A percentile compares a stretch with the other conserved stretches of the same genome.
Conservation (phyloP, 2,329 filamentous ascomycete species). For the Saccharata proteae region DNA sequence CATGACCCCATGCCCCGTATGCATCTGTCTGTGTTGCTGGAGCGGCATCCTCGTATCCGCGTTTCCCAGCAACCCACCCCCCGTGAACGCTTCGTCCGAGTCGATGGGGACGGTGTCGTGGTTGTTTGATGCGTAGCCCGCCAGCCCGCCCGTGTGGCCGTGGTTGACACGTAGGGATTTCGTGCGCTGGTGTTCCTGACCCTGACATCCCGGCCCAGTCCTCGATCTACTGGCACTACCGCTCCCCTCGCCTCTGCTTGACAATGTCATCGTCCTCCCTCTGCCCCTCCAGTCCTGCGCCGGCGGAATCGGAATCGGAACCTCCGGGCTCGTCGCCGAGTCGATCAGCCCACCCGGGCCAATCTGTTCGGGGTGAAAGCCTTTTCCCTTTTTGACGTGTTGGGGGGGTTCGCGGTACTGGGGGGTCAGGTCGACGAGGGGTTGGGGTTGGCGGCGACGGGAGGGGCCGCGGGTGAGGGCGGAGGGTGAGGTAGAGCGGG, state of each 20-base stretch:
- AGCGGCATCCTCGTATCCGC: too few species aligned
- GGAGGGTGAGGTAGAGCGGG: slow-evolving; percentile 15
- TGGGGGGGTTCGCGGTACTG: slow-evolving; percentile 53
- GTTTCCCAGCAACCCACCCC: slow-evolving; percentile 31
- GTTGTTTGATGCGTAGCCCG: slow-evolving; percentile 3
- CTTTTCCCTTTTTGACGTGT: slow-evolving; percentile 41
- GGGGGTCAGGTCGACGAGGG: slow-evolving; percentile 57
- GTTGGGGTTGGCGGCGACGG: slow-evolving; percentile 35
- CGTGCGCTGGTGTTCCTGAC: slow-evolving; percentile 15
- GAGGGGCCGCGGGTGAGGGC: slow-evolving; percentile 33
- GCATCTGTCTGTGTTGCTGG: too few species aligned
- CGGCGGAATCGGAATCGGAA: slow-evolving; percentile 29
- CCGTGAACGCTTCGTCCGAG: slow-evolving; percentile 30
- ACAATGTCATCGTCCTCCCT: too few species aligned
- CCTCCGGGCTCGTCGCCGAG: slow-evolving; percentile 32
- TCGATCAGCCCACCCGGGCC: slow-evolving; percentile 32
- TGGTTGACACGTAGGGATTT: slow-evolving; percentile 21
- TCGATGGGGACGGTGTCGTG: slow-evolving; percentile 15
- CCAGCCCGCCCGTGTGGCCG: slow-evolving; percentile 13
- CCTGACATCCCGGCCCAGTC: slow-evolving; percentile 14
- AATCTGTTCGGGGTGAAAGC: slow-evolving; percentile 26
- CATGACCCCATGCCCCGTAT: slow-evolving; percentile 34
- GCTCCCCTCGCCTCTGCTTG: too few species aligned
- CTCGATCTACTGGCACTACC: slow-evolving; percentile 19
- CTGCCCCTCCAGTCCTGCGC: slow-evolving; percentile 33